Percentiles rank a stretch among this genome's conserved stretches.
Evolutionary conservation across 2,329 filamentous ascomycete species (phyloP).

Genomic region (Phyllosticta paracitricarpa): DNA sequence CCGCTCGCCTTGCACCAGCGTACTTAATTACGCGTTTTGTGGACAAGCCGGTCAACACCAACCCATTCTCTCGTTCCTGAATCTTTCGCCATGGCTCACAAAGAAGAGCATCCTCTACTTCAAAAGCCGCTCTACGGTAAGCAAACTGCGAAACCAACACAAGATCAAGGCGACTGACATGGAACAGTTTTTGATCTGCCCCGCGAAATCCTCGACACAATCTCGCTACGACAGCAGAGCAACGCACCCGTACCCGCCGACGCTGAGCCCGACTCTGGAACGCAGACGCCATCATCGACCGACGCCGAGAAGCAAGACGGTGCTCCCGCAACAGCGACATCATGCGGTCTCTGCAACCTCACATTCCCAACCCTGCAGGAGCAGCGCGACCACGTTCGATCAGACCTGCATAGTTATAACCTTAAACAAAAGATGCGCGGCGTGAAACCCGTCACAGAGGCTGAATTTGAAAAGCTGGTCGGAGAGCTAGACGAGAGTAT

Average conservation of each 20-base stretch:
- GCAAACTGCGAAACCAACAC: background rate
- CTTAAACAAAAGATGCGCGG: constrained; percentile 82
- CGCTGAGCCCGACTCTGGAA: constrained; percentile 4
- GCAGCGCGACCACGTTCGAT: constrained; percentile 76
- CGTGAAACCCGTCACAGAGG: constrained; percentile 59
- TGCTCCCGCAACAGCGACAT: constrained; percentile 49
- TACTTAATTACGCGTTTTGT: background rate
- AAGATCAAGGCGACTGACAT: constrained; percentile 12
- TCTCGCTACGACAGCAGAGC: constrained; percentile 45
- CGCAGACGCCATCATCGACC: background rate
- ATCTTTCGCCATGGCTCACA: constrained; percentile 11
- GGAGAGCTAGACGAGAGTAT: constrained; percentile 82
- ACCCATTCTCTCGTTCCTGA: background rate
- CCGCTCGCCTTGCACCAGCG: background rate
- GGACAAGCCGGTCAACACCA: too few relatives aligned
- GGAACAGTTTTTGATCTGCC: constrained; percentile 71
- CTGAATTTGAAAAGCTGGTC: constrained; percentile 77
- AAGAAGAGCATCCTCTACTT: constrained; percentile 16
- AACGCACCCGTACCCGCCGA: constrained; percentile 12
- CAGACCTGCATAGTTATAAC: constrained; percentile 90
- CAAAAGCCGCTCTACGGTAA: constrained; percentile 31
- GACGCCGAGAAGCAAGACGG: constrained; percentile 27
- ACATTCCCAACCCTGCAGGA: constrained; percentile 65
- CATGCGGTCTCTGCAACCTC: constrained; percentile 71
- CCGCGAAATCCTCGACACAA: constrained; percentile 56